A percentile compares a stretch with the other conserved stretches of the same genome.
Evolutionary conservation across 2,329 filamentous ascomycete species (phyloP).

Genomic region (Neonectria ditissima): DNA sequence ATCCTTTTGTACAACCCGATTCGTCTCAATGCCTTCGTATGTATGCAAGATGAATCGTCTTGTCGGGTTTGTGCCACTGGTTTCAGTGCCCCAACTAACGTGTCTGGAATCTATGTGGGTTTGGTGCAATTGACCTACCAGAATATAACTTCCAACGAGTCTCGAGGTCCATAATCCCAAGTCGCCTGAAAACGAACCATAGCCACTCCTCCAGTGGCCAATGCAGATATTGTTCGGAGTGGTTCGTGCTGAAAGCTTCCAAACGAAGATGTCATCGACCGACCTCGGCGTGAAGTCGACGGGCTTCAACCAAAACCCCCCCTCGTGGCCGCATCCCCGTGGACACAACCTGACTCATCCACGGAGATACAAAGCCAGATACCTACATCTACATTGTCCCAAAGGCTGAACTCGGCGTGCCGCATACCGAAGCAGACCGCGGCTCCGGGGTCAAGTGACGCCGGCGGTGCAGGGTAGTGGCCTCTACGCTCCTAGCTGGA

Average conservation of each 20-base stretch:
- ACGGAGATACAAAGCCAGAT: slow-evolving; percentile 14
- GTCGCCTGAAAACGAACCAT: neutral
- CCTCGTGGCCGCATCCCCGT: slow-evolving; percentile 12
- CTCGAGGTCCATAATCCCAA: neutral
- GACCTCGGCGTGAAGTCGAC: neutral
- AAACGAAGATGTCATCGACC: neutral
- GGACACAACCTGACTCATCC: slow-evolving; percentile 5
- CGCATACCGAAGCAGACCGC: neutral
- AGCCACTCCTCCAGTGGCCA: neutral
- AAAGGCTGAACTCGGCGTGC: neutral
- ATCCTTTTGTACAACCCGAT: too few relatives aligned
- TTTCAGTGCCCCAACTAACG: too few relatives aligned
- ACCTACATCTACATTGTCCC: slow-evolving; percentile 8
- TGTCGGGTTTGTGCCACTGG: neutral
- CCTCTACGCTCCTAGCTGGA: neutral
- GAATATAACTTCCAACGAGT: too few relatives aligned
- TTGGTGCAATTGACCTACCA: neutral
- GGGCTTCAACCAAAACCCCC: neutral
- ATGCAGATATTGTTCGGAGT: neutral
- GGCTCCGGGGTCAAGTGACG: slow-evolving; percentile 3
- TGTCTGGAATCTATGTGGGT: neutral
- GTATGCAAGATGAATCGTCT: neutral
- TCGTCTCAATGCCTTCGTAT: too few relatives aligned
- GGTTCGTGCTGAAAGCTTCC: too few relatives aligned
- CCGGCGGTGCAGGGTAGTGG: slow-evolving; percentile 9